Conservation (phyloP, 306 rosid genomes). For the Prosopis cineraria region DNA sequence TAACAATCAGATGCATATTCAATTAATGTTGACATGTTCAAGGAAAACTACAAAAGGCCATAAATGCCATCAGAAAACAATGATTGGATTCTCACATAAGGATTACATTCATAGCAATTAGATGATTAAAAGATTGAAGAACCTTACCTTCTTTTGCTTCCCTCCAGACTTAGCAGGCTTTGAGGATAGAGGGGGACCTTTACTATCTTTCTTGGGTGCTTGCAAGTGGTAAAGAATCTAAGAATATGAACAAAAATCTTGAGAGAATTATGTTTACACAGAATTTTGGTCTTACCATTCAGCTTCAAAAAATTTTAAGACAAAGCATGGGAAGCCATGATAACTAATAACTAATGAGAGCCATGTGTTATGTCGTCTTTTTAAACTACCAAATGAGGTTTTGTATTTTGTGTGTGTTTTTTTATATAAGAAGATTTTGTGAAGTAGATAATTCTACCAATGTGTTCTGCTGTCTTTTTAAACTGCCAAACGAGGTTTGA, state of each 20-base stretch:
- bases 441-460: neutral
- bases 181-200: slow-evolving; percentile 51
- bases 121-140: neutral
- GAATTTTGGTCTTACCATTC: slow-evolving; percentile 1
- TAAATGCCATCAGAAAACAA: neutral
- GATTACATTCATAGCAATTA: neutral
- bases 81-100: neutral
- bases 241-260: neutral
- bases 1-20: neutral
- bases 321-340: neutral
- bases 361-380: neutral
- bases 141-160: slow-evolving; percentile 49
- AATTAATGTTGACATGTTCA: neutral
- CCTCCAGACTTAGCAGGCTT: slow-evolving; percentile 53
- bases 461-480: neutral
- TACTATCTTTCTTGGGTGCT: slow-evolving; percentile 56
- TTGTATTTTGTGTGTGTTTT: neutral
- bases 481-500: neutral
- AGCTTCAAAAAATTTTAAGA: neutral
- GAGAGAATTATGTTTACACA: neutral
- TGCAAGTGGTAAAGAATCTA: neutral
- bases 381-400: neutral
- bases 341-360: no score
- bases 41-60: neutral
- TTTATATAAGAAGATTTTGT: no score